These are phyloP conservation scores for Phytophthora fragariae DNA, from an alignment of 352 stramenopile genomes.

Conservation along the genomic window DNA sequence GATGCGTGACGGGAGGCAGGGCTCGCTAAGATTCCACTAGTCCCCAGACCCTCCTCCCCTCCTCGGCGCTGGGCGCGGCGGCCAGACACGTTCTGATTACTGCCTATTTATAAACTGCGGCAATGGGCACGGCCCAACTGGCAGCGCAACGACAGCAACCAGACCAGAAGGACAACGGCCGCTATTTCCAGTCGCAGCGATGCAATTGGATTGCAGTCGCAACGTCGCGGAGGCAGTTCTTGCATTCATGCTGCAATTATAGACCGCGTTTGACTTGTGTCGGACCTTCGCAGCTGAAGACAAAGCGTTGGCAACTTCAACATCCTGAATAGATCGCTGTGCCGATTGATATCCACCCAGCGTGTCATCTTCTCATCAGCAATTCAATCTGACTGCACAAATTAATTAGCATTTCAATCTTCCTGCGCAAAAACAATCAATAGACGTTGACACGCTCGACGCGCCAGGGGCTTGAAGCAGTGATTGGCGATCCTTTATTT, in stretches of 20 bases:
- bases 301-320: no score
- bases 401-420: no score
- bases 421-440: conserved; percentile 14
- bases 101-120: conserved; percentile 42
- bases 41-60: conserved; percentile 32
- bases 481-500: conserved; percentile 80
- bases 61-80: conserved; percentile 8
- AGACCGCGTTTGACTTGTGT: no score
- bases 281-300: no score
- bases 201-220: no score
- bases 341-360: no score
- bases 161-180: neutral
- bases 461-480: conserved; percentile 48
- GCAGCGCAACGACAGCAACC: neutral
- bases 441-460: conserved; percentile 12
- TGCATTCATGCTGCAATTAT: no score
- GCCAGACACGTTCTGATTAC: conserved; percentile 40
- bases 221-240: no score
- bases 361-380: no score
- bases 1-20: conserved; percentile 33
- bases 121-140: conserved; percentile 16
- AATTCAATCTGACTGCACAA: no score
- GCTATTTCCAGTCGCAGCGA: neutral
- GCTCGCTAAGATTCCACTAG: conserved; percentile 35
- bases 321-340: no score